Evolutionary conservation across 805 yeast genomes (phyloP), one percentile per base, ranked within the genome.

Genomic region (Nakazawaea siamensis): DNA sequence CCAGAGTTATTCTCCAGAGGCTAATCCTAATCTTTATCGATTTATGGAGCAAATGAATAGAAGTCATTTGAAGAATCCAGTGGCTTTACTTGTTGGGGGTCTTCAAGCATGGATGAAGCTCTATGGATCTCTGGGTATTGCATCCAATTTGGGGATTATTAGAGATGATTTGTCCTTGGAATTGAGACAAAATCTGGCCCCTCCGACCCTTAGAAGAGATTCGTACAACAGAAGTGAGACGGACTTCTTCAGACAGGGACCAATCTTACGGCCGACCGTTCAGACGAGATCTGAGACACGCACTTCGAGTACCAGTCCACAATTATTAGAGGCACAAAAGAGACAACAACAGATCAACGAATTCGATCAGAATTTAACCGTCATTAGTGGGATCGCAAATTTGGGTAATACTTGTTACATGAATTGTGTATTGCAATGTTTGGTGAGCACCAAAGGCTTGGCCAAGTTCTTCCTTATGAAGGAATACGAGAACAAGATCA

Each of bases 381-480:
- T 76, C 34, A 62, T 75, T 14, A 76, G 87, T 0, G 97, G 97
- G 0, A 62, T 88, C 5, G 63, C 67, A 11, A 88, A 88, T 52
- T 61, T 88, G 42, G 95, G 96, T 2, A 90, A 90, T 49, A 82
- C 95, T 0, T 88, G 97, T 54, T 88, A 88, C 55, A 81, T 88
- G 87, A 88, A 88, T 57, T 81, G 95, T 45, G 68, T 82, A 3
- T 55, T 88, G n/a, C 97, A 88, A 57, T 85, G 96, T 54, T 53
- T 90, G 24, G 66, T 79, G 3, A 88, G 90, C 1, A 76, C 90
- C 0, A 74, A 75, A 1, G 76, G 74, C 39, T 57, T 88, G 18
- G 66, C 79, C 3, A 64, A 61, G 30, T 73, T 81, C 37, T 82
- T 88, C 48, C 59, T 79, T 29, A 57, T 67, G 43, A 76, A 75